phyloP scores from a whole-genome alignment of 192 early-diverging fungal species.

The Coemansia sp. region DNA sequence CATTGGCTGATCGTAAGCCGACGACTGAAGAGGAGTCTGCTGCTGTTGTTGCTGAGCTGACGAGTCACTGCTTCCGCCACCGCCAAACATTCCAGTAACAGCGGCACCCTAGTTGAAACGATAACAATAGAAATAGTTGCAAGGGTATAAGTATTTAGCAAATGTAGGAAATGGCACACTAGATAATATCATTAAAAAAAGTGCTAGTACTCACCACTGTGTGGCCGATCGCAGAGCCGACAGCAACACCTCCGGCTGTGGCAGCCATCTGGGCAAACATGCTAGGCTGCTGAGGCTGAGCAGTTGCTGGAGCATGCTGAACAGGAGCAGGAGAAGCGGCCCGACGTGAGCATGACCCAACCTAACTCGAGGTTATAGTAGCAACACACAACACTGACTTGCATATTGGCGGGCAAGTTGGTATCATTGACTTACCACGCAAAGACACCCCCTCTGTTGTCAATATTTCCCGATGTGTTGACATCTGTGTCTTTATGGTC shows the following conservation, averaged over 20 bases:
- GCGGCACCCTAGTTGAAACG: slow-evolving; percentile 23
- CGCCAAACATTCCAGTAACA: slow-evolving; percentile 55
- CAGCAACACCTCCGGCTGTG: slow-evolving; percentile 91
- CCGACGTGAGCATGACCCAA: slow-evolving; percentile 10
- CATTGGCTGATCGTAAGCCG: slow-evolving; percentile 9
- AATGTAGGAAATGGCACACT: no score
- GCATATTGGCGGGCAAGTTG: no score
- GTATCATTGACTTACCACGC: no score
- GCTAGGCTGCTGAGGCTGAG: slow-evolving; percentile 71
- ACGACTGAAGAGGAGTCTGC: slow-evolving; percentile 26
- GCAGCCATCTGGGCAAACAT: slow-evolving; percentile 82
- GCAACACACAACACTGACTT: no score
- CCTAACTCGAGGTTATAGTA: no score
- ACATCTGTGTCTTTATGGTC: no score
- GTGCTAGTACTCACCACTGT: no score
- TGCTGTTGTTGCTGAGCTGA: slow-evolving; percentile 53
- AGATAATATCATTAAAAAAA: no score
- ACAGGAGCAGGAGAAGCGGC: slow-evolving; percentile 60
- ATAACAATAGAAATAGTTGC: no score
- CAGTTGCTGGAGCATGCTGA: slow-evolving; percentile 34
- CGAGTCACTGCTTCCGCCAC: slow-evolving; percentile 39
- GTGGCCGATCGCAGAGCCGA: slow-evolving; percentile 72
- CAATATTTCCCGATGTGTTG: no score
- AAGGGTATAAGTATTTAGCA: no score
- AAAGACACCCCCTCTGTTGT: no score